Evolutionary conservation across 495 filamentous ascomycete species (phyloP).

Genomic region (Geopyxis carbonaria): DNA sequence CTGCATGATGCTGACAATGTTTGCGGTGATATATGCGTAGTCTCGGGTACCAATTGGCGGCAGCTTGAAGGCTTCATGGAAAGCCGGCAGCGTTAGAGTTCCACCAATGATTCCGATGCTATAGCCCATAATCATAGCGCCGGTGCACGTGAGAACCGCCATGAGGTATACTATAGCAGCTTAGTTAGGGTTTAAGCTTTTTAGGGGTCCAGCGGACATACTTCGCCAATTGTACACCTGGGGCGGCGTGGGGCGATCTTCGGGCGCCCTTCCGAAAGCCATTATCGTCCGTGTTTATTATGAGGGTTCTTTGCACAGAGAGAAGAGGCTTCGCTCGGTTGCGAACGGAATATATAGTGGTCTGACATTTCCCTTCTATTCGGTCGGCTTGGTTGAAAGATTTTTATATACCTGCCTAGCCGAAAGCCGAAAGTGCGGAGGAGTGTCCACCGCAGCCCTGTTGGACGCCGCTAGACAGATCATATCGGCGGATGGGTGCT

Average conservation of each 20-base stretch:
- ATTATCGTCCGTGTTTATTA: too few relatives aligned
- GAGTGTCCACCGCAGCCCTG: too few relatives aligned
- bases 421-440: too few relatives aligned
- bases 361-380: too few relatives aligned
- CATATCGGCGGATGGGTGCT: too few relatives aligned
- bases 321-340: too few relatives aligned
- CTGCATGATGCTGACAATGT: slow-evolving; percentile 30
- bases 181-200: slow-evolving; percentile 5
- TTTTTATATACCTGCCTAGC: too few relatives aligned
- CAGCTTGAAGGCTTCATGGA: slow-evolving; percentile 29
- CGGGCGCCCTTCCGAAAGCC: too few relatives aligned
- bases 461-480: too few relatives aligned
- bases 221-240: slow-evolving; percentile 10
- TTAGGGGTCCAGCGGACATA: slow-evolving; percentile 6
- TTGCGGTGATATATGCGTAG: slow-evolving; percentile 29
- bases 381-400: too few relatives aligned
- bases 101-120: slow-evolving; percentile 15
- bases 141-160: slow-evolving; percentile 9
- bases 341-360: too few relatives aligned
- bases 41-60: slow-evolving; percentile 14
- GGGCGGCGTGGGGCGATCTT: slow-evolving; percentile 3
- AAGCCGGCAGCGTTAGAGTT: slow-evolving; percentile 31
- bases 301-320: too few relatives aligned
- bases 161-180: slow-evolving; percentile 1
- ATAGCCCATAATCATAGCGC: slow-evolving; percentile 15